Conservation (phyloP, 2,329 filamentous ascomycete species). For the Teratosphaeria destructans region DNA sequence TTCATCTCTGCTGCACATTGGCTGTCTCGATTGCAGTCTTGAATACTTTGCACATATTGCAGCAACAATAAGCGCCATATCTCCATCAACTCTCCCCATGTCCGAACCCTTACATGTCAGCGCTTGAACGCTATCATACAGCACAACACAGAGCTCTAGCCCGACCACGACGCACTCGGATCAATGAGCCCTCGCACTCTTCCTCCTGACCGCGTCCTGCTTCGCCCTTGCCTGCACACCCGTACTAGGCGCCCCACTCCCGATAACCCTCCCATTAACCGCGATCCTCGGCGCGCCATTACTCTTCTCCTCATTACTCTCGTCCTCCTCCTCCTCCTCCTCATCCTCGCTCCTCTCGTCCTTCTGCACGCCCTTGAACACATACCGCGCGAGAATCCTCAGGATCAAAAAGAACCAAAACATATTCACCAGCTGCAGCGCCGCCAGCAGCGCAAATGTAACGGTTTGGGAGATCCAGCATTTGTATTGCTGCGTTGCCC, state of each 20-base stretch:
- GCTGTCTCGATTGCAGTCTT: too few species aligned
- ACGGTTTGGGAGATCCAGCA: conserved; percentile 60
- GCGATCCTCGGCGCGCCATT: not conserved
- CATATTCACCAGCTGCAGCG: conserved; percentile 63
- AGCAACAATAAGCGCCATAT: too few species aligned
- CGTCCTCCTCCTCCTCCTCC: conserved; percentile 38
- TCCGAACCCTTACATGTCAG: not conserved
- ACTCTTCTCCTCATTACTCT: not conserved
- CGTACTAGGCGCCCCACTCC: not conserved
- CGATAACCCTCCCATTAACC: not conserved
- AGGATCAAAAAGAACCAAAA: conserved; percentile 74
- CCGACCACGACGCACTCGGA: not conserved
- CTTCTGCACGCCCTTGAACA: conserved; percentile 48
- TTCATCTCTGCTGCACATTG: too few species aligned
- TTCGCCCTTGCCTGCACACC: not conserved
- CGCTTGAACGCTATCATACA: not conserved
- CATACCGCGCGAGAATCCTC: conserved; percentile 62
- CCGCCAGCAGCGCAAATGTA: conserved; percentile 51
- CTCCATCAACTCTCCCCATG: too few species aligned
- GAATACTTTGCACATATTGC: not conserved
- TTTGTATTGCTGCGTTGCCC: conserved; percentile 68
- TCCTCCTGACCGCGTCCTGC: not conserved
- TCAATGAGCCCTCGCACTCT: not conserved
- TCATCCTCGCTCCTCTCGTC: conserved; percentile 68
- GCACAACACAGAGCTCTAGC: not conserved